phyloP scores from a whole-genome alignment of 306 rosid species.

The Acacia acuminata region DNA sequence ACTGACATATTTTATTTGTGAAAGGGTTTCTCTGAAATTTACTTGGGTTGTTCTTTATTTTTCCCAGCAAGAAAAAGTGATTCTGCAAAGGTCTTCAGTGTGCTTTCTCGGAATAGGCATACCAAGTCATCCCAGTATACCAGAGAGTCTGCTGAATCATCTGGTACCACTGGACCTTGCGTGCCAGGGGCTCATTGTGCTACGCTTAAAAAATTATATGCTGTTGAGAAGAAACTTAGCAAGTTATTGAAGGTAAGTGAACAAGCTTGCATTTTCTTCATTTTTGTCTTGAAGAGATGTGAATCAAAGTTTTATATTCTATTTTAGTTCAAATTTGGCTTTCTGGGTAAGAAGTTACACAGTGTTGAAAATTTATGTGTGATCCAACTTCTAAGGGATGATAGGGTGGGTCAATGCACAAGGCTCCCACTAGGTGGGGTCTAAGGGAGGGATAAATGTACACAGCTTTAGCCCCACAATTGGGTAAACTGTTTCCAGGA shows the following conservation, averaged over 20 bases:
- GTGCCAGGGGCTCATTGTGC: constrained; percentile 92
- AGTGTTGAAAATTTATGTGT: background rate
- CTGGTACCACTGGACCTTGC: constrained; percentile 73
- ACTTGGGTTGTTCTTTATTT: constrained; percentile 1
- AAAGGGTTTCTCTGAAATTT: constrained; percentile 16
- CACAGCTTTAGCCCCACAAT: no score
- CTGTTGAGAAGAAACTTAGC: constrained; percentile 72
- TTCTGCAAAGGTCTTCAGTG: constrained; percentile 85
- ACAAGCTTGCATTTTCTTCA: constrained; percentile 14
- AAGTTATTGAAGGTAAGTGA: constrained; percentile 75
- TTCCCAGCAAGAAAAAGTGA: constrained; percentile 71
- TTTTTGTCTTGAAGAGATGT: constrained; percentile 3
- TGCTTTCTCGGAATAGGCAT: constrained; percentile 78
- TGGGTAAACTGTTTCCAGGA: no score
- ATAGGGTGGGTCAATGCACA: no score
- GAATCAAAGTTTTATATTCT: constrained; percentile 19
- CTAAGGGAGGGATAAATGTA: no score
- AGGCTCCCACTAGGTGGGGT: no score
- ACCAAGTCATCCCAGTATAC: constrained; percentile 60
- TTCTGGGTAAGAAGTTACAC: background rate
- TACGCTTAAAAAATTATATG: constrained; percentile 72
- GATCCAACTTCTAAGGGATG: background rate
- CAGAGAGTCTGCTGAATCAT: constrained; percentile 46
- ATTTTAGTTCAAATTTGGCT: background rate
- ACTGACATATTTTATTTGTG: constrained; percentile 11